These are phyloP conservation scores for Colletotrichum simmondsii DNA, from an alignment of 2,329 filamentous ascomycete genomes.

Conservation along the genomic window DNA sequence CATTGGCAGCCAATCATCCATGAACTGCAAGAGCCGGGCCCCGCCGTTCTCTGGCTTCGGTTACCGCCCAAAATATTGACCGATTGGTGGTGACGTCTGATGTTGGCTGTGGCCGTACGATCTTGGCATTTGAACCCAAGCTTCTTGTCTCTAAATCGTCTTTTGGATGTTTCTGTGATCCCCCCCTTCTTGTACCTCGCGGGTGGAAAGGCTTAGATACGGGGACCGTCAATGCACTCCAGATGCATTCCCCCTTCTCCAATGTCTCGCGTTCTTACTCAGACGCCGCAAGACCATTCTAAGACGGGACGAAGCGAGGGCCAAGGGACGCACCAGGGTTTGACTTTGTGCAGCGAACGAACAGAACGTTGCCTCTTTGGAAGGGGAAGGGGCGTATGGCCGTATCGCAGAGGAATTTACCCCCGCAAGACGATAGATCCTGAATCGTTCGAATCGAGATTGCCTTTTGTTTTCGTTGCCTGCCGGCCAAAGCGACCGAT, in stretches of 20 bases:
- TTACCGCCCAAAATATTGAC: constrained; percentile 10
- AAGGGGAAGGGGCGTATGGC: neutral
- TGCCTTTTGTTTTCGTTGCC: neutral
- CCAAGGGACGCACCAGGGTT: constrained; percentile 3
- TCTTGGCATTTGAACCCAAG: neutral
- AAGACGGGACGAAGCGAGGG: constrained; percentile 28
- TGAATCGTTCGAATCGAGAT: constrained; percentile 1
- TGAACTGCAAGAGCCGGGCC: neutral
- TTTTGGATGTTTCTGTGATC: neutral
- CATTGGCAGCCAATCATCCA: neutral
- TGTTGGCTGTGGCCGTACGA: neutral
- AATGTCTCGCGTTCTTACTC: constrained; percentile 16
- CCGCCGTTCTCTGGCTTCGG: constrained; percentile 1
- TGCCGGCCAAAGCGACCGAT: neutral
- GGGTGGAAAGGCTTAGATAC: neutral
- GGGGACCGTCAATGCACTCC: neutral
- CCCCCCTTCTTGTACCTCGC: neutral
- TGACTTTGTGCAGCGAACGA: constrained; percentile 4
- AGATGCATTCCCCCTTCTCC: neutral
- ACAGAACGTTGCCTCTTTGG: neutral
- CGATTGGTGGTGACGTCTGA: constrained; percentile 26
- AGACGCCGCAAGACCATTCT: constrained; percentile 11
- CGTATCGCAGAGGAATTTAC: neutral
- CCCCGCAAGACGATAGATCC: neutral
- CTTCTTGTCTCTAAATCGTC: neutral